Evolutionary conservation across 192 early-diverging fungal genomes (phyloP).

Genomic region (Polychytrium aggregatum): DNA sequence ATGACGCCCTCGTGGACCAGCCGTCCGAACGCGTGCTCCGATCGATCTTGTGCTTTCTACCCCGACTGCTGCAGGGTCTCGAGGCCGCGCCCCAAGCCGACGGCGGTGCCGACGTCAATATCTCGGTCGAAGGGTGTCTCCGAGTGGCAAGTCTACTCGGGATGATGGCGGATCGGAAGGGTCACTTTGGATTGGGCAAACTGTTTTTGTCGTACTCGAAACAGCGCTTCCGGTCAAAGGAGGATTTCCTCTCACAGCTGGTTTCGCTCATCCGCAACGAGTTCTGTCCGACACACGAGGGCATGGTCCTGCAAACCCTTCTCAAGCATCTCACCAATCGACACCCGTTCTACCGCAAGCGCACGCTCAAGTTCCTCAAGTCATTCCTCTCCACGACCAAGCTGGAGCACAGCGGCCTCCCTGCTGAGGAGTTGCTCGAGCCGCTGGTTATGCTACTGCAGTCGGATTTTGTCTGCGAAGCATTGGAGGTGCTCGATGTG

Average conservation of each 20-base stretch:
- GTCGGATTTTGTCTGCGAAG: conserved; percentile 50
- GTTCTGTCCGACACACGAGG: conserved; percentile 52
- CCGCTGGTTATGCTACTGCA: conserved; percentile 59
- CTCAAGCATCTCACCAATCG: conserved; percentile 53
- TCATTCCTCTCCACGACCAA: conserved; percentile 31
- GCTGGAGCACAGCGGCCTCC: not conserved
- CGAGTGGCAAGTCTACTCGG: conserved; percentile 40
- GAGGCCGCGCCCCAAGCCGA: conserved; percentile 21
- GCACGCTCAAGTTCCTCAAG: conserved; percentile 53
- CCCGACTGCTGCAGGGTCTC: conserved; percentile 52
- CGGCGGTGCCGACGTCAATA: conserved; percentile 19
- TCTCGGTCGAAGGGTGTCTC: conserved; percentile 29
- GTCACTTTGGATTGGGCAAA: conserved; percentile 32
- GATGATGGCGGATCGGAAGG: conserved; percentile 34
- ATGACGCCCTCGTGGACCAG: conserved; percentile 52
- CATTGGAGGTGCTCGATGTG: conserved; percentile 63
- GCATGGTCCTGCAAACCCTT: conserved; percentile 47
- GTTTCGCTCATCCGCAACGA: conserved; percentile 41
- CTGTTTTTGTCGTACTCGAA: conserved; percentile 51
- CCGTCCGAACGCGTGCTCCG: conserved; percentile 43
- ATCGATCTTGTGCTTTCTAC: conserved; percentile 56
- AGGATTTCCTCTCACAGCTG: conserved; percentile 70
- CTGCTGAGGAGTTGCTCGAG: conserved; percentile 48
- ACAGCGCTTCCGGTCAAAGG: conserved; percentile 48
- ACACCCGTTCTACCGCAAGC: conserved; percentile 45